A percentile compares a stretch with the other conserved stretches of the same genome.
These are phyloP conservation scores for Elongisporangium senticosum DNA, from an alignment of 352 stramenopile species.

Conservation along the genomic window DNA sequence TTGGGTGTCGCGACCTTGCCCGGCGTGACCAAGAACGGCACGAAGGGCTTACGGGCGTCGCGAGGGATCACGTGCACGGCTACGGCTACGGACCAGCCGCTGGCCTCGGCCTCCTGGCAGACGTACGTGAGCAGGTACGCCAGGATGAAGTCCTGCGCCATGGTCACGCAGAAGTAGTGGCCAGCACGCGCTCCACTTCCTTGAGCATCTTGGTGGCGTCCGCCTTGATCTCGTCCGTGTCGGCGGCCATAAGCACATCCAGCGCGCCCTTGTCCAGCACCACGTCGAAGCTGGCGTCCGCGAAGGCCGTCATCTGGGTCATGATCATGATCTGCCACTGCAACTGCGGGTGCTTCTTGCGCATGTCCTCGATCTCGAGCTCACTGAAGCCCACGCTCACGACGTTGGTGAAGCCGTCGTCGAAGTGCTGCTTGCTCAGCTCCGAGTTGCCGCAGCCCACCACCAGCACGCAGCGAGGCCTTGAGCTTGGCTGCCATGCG, in stretches of 20 bases:
- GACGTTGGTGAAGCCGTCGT: slow-evolving; percentile 50
- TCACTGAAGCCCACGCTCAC: slow-evolving; percentile 72
- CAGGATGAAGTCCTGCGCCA: slow-evolving; percentile 78
- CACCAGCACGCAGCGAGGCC: slow-evolving; percentile 46
- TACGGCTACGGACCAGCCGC: slow-evolving; percentile 27
- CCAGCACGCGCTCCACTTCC: slow-evolving; percentile 64
- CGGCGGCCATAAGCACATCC: slow-evolving; percentile 61
- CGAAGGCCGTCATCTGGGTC: slow-evolving; percentile 44
- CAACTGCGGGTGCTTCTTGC: slow-evolving; percentile 48
- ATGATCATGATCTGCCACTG: slow-evolving; percentile 78
- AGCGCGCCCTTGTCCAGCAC: slow-evolving; percentile 81
- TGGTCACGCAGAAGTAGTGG: slow-evolving; percentile 71
- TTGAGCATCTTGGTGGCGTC: slow-evolving; percentile 60
- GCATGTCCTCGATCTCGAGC: slow-evolving; percentile 75
- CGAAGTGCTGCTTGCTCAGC: slow-evolving; percentile 49
- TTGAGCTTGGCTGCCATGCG: slow-evolving; percentile 30
- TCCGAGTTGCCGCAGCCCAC: slow-evolving; percentile 79
- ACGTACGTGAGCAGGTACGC: slow-evolving; percentile 53
- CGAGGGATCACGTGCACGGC: slow-evolving; percentile 35
- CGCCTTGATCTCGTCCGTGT: slow-evolving; percentile 27
- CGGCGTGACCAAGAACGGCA: slow-evolving; percentile 40
- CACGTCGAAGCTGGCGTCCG: slow-evolving; percentile 51
- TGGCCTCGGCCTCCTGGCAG: slow-evolving; percentile 3
- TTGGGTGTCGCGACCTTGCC: slow-evolving; percentile 29
- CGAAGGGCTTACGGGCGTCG: slow-evolving; percentile 40